Conservation (phyloP, 176 grass and related monocot genomes). For the Musa acuminata region DNA sequence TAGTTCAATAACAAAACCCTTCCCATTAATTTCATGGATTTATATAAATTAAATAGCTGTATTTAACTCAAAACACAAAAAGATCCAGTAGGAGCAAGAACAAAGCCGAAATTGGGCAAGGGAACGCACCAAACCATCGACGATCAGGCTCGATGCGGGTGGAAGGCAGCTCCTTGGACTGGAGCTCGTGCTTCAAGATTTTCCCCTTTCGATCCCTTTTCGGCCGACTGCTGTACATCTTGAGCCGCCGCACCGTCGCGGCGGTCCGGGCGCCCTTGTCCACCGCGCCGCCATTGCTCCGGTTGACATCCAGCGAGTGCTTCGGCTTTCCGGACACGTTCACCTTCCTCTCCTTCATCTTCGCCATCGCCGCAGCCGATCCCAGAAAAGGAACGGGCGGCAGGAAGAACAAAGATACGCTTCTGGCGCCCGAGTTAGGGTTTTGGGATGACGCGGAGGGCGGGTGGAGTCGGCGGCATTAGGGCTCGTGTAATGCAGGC, state of each 20-base stretch:
- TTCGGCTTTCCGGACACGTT: constrained; percentile 85
- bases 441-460: not conserved
- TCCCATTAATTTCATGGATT: not conserved
- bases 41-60: too few relatives aligned
- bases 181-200: constrained; percentile 51
- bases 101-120: too few relatives aligned
- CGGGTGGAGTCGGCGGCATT: too few relatives aligned
- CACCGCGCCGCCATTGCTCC: constrained; percentile 53
- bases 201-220: constrained; percentile 54
- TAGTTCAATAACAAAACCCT: not conserved
- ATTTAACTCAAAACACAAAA: too few relatives aligned
- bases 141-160: constrained; percentile 84
- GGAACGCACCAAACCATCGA: constrained; percentile 61
- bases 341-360: constrained; percentile 79
- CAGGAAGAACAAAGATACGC: not conserved
- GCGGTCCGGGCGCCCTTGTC: constrained; percentile 49
- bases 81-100: not conserved
- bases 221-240: constrained; percentile 66
- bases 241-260: constrained; percentile 66
- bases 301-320: constrained; percentile 89
- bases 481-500: too few relatives aligned
- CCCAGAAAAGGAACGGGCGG: not conserved
- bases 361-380: constrained; percentile 31
- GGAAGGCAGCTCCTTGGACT: constrained; percentile 83
- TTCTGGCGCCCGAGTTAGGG: not conserved